Base-by-base conservation (phyloP, 108 stramenopile genomes). In the Phaeodactylum tricornutum region DNA sequence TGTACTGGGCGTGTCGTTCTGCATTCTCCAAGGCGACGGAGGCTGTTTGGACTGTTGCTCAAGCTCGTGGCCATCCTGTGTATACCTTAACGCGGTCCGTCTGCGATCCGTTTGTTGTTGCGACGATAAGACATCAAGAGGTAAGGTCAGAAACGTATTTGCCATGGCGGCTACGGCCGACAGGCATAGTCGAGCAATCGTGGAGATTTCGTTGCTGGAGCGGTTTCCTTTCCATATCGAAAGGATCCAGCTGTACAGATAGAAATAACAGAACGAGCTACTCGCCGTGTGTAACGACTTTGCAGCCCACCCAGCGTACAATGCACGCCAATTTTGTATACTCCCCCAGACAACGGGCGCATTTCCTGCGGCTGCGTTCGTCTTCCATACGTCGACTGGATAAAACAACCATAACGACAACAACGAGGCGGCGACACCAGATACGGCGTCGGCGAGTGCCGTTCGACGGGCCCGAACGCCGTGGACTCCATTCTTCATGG, bases 251-350 rank as follows among this genome's bases (percentile, higher is more conserved):
- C 89, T 85, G 53, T 93, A 81, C 1, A 90, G 53, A 64, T 62
- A 96, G 49, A 91, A 90, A 62, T 90, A 96, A 40, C 74, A 60
- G 63, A 96, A 93, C 53, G 77, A 85, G 24, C 87, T 89, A 1
- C 74, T 46, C 1, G 87, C 59, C 22, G 87, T 76, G 54, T 93
- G 86, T n/a, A 75, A 33, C 11, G 78, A 71, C 57, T 95, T 95
- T 40, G 64, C n/a, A n/a, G n/a, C n/a, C n/a, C n/a, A n/a, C n/a
- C n/a, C n/a, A n/a, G n/a, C n/a, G n/a, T n/a, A n/a, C n/a, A n/a
- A n/a, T n/a, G n/a, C n/a, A n/a, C n/a, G n/a, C n/a, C n/a, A n/a
- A n/a, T n/a, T n/a, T n/a, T n/a, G n/a, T n/a, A n/a, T n/a, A n/a
- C n/a, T n/a, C n/a, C n/a, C n/a, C n/a, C n/a, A n/a, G n/a, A n/a